Conservation (phyloP, 1,284 basidiomycete genomes). For the Pseudozyma sp. region DNA sequence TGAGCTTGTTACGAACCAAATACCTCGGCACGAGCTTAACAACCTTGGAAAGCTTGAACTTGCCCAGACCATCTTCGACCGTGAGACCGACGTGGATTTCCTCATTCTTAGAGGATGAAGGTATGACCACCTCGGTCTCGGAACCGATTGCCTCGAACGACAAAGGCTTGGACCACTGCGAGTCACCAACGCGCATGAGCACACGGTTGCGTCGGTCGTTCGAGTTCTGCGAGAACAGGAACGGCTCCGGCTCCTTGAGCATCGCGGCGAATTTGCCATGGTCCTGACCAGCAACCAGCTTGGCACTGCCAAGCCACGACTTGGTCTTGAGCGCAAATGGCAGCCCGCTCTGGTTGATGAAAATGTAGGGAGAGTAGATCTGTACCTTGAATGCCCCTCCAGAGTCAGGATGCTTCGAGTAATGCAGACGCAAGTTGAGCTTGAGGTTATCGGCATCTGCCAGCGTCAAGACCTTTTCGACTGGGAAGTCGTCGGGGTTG, state of each 20-base stretch:
- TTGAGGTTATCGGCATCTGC: slow-evolving; percentile 83
- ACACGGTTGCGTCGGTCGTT: slow-evolving; percentile 85
- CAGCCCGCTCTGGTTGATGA: slow-evolving; percentile 92
- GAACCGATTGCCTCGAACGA: slow-evolving; percentile 84
- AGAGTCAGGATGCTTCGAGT: slow-evolving; percentile 81
- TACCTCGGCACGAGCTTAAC: slow-evolving; percentile 92
- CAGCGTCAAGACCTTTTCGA: slow-evolving; percentile 80
- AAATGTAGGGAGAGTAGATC: slow-evolving; percentile 90
- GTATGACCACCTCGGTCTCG: slow-evolving; percentile 84
- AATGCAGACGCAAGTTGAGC: slow-evolving; percentile 86
- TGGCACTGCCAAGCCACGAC: slow-evolving; percentile 78
- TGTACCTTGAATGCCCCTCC: slow-evolving; percentile 99
- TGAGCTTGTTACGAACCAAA: slow-evolving; percentile 85
- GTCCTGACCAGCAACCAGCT: slow-evolving; percentile 86
- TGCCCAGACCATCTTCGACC: slow-evolving; percentile 89
- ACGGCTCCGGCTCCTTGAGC: slow-evolving; percentile 70
- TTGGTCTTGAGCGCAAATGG: slow-evolving; percentile 84
- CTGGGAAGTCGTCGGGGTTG: slow-evolving; percentile 87
- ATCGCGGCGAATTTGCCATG: slow-evolving; percentile 39
- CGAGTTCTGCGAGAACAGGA: slow-evolving; percentile 84
- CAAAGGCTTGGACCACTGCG: slow-evolving; percentile 81
- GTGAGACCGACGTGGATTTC: slow-evolving; percentile 90
- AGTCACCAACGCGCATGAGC: slow-evolving; percentile 85
- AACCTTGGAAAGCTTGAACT: slow-evolving; percentile 94
- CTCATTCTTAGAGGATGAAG: slow-evolving; percentile 77